Base-by-base conservation (phyloP, 2,329 filamentous ascomycete species). In the Trichothecium roseum region DNA sequence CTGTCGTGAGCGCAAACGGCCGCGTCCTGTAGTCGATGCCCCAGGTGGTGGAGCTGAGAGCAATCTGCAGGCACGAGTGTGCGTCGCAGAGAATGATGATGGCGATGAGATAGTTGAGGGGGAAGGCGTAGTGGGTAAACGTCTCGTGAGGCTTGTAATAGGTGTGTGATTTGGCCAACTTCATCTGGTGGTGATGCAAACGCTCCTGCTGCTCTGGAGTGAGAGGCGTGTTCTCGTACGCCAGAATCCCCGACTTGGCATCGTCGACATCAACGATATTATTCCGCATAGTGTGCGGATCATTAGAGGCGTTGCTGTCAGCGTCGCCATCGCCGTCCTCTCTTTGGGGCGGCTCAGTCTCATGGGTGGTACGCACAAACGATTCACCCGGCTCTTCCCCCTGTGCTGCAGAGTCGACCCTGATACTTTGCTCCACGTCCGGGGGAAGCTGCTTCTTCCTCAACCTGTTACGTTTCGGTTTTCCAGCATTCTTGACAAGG, bases 71-170 rank as follows among this genome's bases (percentile, higher is more conserved):
- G 24, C 83, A 64, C 4, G 81, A 86, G 59, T 93, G 85, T 41
- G 72, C 79, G 54, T 93, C 85, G 3, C 91, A 68, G 3, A 93
- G 63, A 6, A 84, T 66, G n/a, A 89, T 80, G 39, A 89, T 78
- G 38, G 82, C 77, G 27, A 91, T 69, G 22, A 93, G 74, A 5
- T 86, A 66, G 22, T 72, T 69, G 1, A 88, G 63, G 0, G 85
- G 84, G 42, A 93, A 93, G 1, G 85, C 81, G 51, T 77, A 69
- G 52, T 93, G 85, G 0, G 85, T 93, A 24, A 75, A 67, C 0
- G 85, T 93, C 57, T 93, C 85, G 55, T 93, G 81, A 0, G 85
- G 84, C 49, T 88, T 88, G 66, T 93, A 93, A 56, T 89, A 93
- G 5, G 82, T 87, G 54, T 93, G 85, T 0, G 81, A 86, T 46